A percentile compares a stretch with the other conserved stretches of the same genome.
phyloP scores from a whole-genome alignment of 108 stramenopile genomes.

The Skeletonema grethae region DNA sequence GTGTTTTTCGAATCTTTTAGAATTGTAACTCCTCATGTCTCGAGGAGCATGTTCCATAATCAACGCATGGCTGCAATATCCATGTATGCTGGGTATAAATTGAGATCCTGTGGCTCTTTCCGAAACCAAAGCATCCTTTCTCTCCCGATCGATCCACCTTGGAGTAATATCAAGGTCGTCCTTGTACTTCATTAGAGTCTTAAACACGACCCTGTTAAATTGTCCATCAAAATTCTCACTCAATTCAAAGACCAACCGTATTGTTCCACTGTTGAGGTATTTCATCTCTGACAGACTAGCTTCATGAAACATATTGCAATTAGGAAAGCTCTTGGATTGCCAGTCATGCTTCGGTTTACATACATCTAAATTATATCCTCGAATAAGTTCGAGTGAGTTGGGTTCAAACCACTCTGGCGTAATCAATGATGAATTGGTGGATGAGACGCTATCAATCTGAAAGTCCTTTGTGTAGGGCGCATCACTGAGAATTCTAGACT shows the following conservation, averaged over 20 bases:
- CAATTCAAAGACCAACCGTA: background rate
- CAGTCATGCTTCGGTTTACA: conserved; percentile 38
- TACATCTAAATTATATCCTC: conserved; percentile 14
- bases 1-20: conserved; percentile 19
- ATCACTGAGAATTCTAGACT: background rate
- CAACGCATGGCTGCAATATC: conserved; percentile 39
- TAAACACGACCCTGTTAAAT: conserved; percentile 39
- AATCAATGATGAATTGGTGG: background rate
- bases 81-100: conserved; percentile 42
- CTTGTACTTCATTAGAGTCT: conserved; percentile 21
- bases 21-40: conserved; percentile 49
- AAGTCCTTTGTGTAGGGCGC: background rate
- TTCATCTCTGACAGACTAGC: conserved; percentile 22
- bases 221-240: conserved; percentile 30
- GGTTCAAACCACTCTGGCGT: conserved; percentile 27
- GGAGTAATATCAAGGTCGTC: background rate
- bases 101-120: conserved; percentile 23
- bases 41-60: conserved; percentile 52
- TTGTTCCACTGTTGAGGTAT: conserved; percentile 24
- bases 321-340: conserved; percentile 6
- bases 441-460: background rate
- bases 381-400: conserved; percentile 20
- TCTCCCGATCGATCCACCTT: conserved; percentile 27
- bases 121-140: conserved; percentile 43
- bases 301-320: conserved; percentile 10